Evolutionary conservation across 352 stramenopile species (phyloP).

Genomic region (Phytophthora megakarya): DNA sequence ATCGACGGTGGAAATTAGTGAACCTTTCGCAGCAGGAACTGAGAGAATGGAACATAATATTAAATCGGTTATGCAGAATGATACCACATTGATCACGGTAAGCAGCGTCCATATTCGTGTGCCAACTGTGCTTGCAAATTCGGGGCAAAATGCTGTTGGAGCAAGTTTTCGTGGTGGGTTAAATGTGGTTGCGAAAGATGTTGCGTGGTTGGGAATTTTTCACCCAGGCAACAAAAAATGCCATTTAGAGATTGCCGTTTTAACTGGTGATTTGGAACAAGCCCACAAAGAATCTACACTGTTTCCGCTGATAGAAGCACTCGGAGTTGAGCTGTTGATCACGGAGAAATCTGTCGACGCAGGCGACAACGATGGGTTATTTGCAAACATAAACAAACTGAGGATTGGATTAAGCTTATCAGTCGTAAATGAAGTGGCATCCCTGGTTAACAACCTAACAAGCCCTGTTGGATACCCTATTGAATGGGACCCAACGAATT

Average conservation of each 20-base stretch:
- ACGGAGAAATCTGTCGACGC: slow-evolving; percentile 28
- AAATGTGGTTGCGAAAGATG: slow-evolving; percentile 24
- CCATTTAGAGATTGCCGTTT: slow-evolving; percentile 27
- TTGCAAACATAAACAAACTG: slow-evolving; percentile 31
- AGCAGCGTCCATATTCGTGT: slow-evolving; percentile 38
- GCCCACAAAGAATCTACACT: not conserved
- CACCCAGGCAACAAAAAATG: slow-evolving; percentile 4
- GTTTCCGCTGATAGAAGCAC: slow-evolving; percentile 18
- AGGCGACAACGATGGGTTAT: slow-evolving; percentile 21
- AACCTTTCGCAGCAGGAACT: not conserved
- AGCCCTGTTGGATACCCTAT: slow-evolving; percentile 33
- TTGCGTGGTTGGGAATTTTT: slow-evolving; percentile 30
- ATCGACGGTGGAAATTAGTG: not conserved
- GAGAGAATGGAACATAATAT: not conserved
- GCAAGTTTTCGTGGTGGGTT: slow-evolving; percentile 13
- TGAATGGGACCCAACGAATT: slow-evolving; percentile 9
- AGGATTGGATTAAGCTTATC: slow-evolving; percentile 19
- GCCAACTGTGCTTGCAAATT: not conserved
- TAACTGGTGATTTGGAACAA: slow-evolving; percentile 19
- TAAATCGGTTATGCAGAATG: slow-evolving; percentile 21
- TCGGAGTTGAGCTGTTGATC: slow-evolving; percentile 33
- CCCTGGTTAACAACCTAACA: slow-evolving; percentile 13
- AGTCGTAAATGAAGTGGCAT: slow-evolving; percentile 9
- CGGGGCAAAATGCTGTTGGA: not conserved
- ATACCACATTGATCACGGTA: slow-evolving; percentile 41